phyloP scores from a whole-genome alignment of 1,139 yeast species.

The Starmera stellimalicola region DNA sequence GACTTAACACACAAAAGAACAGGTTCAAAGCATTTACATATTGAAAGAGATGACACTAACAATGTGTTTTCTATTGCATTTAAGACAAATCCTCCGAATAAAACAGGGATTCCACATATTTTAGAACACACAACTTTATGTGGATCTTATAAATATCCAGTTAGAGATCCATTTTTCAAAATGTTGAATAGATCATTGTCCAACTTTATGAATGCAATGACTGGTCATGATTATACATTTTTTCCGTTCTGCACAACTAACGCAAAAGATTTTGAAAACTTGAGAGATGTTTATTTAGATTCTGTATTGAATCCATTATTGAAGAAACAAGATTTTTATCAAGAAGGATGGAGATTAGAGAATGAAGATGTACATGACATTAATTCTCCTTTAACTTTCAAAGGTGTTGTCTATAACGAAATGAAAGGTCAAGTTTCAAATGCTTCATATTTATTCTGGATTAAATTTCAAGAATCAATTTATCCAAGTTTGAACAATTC shows the following conservation, averaged over 20 bases:
- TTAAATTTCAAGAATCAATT: constrained; percentile 73
- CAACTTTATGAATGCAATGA: constrained; percentile 98
- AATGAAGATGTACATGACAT: constrained; percentile 51
- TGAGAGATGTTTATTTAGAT: constrained; percentile 83
- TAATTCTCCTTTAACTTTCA: constrained; percentile 55
- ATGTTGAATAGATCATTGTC: constrained; percentile 86
- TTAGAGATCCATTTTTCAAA: constrained; percentile 94
- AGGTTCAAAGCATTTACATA: constrained; percentile 77
- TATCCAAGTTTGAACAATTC: constrained; percentile 82
- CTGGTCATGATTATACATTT: constrained; percentile 92
- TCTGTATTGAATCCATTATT: constrained; percentile 79
- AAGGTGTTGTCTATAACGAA: constrained; percentile 96
- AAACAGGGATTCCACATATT: constrained; percentile 93
- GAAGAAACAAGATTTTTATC: constrained; percentile 73
- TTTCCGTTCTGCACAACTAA: constrained; percentile 97
- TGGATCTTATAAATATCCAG: constrained; percentile 86
- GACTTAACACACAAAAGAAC: constrained; percentile 57
- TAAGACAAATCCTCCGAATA: constrained; percentile 89
- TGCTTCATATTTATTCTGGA: constrained; percentile 77
- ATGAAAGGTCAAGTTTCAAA: constrained; percentile 98
- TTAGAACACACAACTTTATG: constrained; percentile 92
- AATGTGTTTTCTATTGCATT: constrained; percentile 86
- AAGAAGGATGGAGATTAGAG: constrained; percentile 98
- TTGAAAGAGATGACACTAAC: constrained; percentile 72
- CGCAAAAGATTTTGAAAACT: constrained; percentile 65